These are phyloP conservation scores for Candida piceae DNA, from an alignment of 805 yeast genomes.

Conservation along the genomic window DNA sequence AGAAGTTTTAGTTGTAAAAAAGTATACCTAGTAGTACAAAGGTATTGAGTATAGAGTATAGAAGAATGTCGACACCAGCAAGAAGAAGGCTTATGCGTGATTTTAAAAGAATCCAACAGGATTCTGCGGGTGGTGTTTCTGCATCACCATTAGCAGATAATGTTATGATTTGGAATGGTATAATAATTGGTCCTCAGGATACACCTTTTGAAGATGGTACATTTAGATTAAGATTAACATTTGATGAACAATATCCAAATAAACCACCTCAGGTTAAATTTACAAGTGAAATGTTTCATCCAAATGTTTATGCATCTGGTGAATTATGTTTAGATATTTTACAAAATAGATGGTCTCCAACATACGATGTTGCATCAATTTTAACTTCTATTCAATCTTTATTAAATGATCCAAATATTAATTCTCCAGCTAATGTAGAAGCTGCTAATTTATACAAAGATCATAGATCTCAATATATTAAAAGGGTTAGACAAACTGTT, in stretches of 20 bases:
- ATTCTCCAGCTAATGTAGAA: constrained; percentile 96
- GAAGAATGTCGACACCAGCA: constrained; percentile 97
- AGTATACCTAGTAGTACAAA: too few species aligned
- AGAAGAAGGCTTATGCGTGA: constrained; percentile 98
- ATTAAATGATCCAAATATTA: constrained; percentile 92
- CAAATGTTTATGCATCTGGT: constrained; percentile 93
- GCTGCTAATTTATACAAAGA: constrained; percentile 95
- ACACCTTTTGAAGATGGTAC: constrained; percentile 99
- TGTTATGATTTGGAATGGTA: constrained; percentile 98
- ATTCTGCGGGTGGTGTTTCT: constrained; percentile 96
- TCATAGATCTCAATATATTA: constrained; percentile 87
- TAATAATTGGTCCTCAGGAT: constrained; percentile 94
- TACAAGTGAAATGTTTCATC: constrained; percentile 93
- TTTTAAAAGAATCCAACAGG: constrained; percentile 96
- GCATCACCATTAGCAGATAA: constrained; percentile 97
- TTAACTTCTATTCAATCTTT: constrained; percentile 89
- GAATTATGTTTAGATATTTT: constrained; percentile 93
- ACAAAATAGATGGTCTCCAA: constrained; percentile 98
- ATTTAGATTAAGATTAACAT: constrained; percentile 76
- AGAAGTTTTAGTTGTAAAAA: too few species aligned
- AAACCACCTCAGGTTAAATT: constrained; percentile 94
- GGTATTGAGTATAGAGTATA: too few species aligned
- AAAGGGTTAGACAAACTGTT: constrained; percentile 90
- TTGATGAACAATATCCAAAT: constrained; percentile 96
- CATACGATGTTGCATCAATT: constrained; percentile 94